Base-by-base conservation (phyloP, 2,329 filamentous ascomycete genomes). In the Xylariaceae sp. region DNA sequence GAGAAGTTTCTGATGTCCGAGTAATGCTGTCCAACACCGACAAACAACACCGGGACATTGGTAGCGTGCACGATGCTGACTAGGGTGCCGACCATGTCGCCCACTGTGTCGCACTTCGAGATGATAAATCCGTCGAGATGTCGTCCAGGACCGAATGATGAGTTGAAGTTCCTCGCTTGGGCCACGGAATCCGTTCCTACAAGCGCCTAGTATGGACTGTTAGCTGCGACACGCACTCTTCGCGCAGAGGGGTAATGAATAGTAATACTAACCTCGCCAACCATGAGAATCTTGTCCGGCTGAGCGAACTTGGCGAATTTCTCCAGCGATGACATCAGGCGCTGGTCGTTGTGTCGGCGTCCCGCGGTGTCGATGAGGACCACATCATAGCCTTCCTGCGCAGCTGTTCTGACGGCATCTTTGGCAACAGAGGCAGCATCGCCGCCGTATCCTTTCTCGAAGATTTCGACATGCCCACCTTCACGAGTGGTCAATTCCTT, bases 221-320 rank as follows among this genome's bases (percentile, higher is more conserved):
- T 64, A 67, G 67, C 15, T 30, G 6, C 45, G 34, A 45, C 51
- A 23, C 13, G 18, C 2, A 17, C 37, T 23, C 35, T 10, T 50
- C 1, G 10, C 8, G 6, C 37, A 42, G 8, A 42, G 4, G 4
- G 37, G 37, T 11, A 47, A 49, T 10, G 15, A 70, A 11, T 4
- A 23, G 49, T 42, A 10, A 45, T 44, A 61, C 70, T 68, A 61
- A 73, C 71, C 74, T 89, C 88, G 63, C 85, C 88, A 64, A 99
- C 94, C 92, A 99, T 97, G 72, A 99, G 85, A 65, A 99, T 97
- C 81, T 99, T 97, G 76, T 99, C 93, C 0, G 95, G 95, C 65
- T 93, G 86, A 0, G 94, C 94, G 68, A 97, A 89, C 73, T 96
- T 96, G 63, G 91, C 93, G 73, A 99, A 99, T 72, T 97, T 99